Evolutionary conservation across 306 rosid species (phyloP).

Genomic region (Bauhinia variegata): DNA sequence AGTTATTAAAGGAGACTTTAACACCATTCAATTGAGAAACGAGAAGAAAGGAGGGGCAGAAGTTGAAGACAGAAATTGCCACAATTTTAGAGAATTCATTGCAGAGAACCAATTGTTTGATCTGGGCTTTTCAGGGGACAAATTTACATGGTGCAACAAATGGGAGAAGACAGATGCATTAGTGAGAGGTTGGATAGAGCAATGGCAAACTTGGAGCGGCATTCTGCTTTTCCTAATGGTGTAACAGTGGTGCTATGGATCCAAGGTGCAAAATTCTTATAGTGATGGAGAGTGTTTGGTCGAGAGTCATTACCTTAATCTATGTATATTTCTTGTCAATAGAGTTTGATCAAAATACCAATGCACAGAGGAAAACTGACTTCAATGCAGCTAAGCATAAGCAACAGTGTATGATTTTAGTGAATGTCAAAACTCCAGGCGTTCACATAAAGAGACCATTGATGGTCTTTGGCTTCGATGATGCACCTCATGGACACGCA

Average conservation of each 20-base stretch:
- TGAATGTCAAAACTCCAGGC: slow-evolving; percentile 83
- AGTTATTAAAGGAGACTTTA: too few species aligned
- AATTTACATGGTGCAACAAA: too few species aligned
- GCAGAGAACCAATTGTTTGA: too few species aligned
- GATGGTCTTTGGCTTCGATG: slow-evolving; percentile 90
- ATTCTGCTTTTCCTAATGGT: too few species aligned
- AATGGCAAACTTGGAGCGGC: too few species aligned
- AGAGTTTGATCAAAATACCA: slow-evolving; percentile 35
- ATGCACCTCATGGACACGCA: slow-evolving; percentile 98
- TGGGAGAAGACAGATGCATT: too few species aligned
- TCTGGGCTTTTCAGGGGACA: too few species aligned
- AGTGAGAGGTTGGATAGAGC: too few species aligned
- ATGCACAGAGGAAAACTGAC: slow-evolving; percentile 86
- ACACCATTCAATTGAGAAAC: too few species aligned
- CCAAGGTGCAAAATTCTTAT: slow-evolving; percentile 89
- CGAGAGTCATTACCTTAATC: slow-evolving; percentile 18
- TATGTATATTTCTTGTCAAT: slow-evolving; percentile 24
- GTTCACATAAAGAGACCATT: slow-evolving; percentile 81
- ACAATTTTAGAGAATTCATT: too few species aligned
- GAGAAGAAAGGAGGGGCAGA: too few species aligned
- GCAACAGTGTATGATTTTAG: slow-evolving; percentile 96
- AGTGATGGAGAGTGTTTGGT: slow-evolving; percentile 77
- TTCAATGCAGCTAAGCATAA: slow-evolving; percentile 76
- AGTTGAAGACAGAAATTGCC: too few species aligned
- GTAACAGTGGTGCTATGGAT: slow-evolving; percentile 99